These are phyloP conservation scores for Pythium biforme DNA, from an alignment of 352 stramenopile species.

Conservation along the genomic window DNA sequence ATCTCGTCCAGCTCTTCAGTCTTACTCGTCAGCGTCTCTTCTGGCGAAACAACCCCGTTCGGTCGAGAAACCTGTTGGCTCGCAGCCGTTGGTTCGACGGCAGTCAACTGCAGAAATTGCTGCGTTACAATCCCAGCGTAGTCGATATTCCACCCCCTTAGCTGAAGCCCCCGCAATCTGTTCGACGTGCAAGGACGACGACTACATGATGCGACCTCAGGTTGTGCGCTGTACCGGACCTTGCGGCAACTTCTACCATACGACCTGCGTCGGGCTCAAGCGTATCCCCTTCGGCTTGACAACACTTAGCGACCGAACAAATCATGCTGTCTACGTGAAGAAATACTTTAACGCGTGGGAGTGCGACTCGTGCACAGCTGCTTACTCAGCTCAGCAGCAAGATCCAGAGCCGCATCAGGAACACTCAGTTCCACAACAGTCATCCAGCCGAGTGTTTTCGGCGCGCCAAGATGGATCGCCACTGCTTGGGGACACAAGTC, in stretches of 20 bases:
- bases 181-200: slow-evolving; percentile 65
- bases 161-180: slow-evolving; percentile 38
- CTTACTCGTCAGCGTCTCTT: slow-evolving; percentile 9
- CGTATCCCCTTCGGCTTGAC: slow-evolving; percentile 83
- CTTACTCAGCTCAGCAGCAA: not conserved
- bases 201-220: slow-evolving; percentile 82
- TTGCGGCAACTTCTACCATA: slow-evolving; percentile 67
- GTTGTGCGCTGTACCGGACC: slow-evolving; percentile 53
- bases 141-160: slow-evolving; percentile 40
- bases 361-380: slow-evolving; percentile 50
- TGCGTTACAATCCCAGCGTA: slow-evolving; percentile 65
- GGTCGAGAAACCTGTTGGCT: not conserved
- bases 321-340: slow-evolving; percentile 75
- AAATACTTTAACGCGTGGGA: slow-evolving; percentile 84
- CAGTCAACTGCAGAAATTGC: slow-evolving; percentile 75
- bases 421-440: not conserved
- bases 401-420: not conserved
- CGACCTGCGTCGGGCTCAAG: slow-evolving; percentile 67
- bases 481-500: not conserved
- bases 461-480: not conserved
- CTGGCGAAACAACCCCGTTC: slow-evolving; percentile 6
- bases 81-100: slow-evolving; percentile 28
- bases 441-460: not conserved
- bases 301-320: slow-evolving; percentile 79
- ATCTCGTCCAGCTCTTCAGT: slow-evolving; percentile 22